These are phyloP conservation scores for Lophiostoma macrostomum DNA, from an alignment of 495 filamentous ascomycete genomes.

Conservation along the genomic window DNA sequence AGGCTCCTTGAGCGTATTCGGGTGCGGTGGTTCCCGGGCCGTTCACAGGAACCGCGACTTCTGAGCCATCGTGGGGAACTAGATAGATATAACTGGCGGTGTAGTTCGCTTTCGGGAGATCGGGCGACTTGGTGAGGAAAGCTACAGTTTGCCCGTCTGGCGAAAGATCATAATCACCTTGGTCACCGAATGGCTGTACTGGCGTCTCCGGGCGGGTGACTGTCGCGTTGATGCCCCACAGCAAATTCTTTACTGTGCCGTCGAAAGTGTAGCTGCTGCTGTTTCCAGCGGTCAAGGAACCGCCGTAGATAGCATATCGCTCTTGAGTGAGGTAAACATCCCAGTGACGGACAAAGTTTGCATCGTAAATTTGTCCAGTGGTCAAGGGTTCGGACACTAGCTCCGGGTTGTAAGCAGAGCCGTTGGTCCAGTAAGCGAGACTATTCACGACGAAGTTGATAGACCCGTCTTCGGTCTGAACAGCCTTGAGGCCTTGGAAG, in stretches of 20 bases:
- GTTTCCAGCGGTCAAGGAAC: conserved; percentile 38
- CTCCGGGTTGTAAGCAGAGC: conserved; percentile 59
- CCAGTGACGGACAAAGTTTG: conserved; percentile 76
- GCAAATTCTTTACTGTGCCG: conserved; percentile 43
- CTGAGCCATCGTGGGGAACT: conserved; percentile 53
- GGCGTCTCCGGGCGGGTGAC: conserved; percentile 44
- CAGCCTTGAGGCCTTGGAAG: conserved; percentile 32
- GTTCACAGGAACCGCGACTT: conserved; percentile 38
- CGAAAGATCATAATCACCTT: conserved; percentile 58
- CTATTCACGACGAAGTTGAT: conserved; percentile 41
- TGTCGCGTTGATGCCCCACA: conserved; percentile 45
- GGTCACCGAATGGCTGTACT: conserved; percentile 56
- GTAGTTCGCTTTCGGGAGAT: conserved; percentile 69
- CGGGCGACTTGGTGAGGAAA: conserved; percentile 81
- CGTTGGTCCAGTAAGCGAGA: conserved; percentile 54
- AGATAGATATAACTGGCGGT: conserved; percentile 77
- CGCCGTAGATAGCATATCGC: conserved; percentile 49
- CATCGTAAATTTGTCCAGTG: conserved; percentile 64
- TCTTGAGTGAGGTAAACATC: conserved; percentile 58
- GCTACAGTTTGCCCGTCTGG: conserved; percentile 53
- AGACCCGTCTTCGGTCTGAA: conserved; percentile 24
- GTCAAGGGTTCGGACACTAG: conserved; percentile 55
- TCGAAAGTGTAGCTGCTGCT: conserved; percentile 8
- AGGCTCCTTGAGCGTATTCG: conserved; percentile 55
- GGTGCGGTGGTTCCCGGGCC: conserved; percentile 46